Evolutionary conservation across 495 filamentous ascomycete species (phyloP).

Genomic region (Collariella sp.): DNA sequence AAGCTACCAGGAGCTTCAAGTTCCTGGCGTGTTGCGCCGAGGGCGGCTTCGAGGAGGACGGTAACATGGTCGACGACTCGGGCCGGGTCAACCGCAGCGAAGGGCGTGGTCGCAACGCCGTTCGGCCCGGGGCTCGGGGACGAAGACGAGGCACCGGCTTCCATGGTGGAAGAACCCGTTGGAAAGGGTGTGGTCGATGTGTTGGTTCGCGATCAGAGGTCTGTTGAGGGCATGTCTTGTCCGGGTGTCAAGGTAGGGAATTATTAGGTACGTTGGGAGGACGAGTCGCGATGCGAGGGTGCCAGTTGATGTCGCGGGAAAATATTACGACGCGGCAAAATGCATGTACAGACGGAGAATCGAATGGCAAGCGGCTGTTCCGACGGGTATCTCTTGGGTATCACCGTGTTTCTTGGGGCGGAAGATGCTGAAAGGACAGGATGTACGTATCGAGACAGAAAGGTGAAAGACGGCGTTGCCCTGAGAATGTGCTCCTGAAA

Average conservation of each 20-base stretch:
- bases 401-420: not conserved
- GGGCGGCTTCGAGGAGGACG: conserved; percentile 68
- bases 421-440: not conserved
- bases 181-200: not conserved
- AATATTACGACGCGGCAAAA: conserved; percentile 6
- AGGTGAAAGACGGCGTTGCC: not conserved
- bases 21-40: conserved; percentile 75
- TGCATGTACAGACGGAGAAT: not conserved
- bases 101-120: conserved; percentile 35
- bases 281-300: not conserved
- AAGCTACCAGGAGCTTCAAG: conserved; percentile 73
- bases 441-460: not conserved
- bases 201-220: conserved; percentile 7
- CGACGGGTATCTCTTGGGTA: conserved; percentile 9
- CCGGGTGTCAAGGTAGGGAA: not conserved
- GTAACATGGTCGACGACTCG: conserved; percentile 70
- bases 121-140: conserved; percentile 35
- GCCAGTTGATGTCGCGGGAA: not conserved
- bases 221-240: conserved; percentile 6
- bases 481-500: conserved; percentile 5
- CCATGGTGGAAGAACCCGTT: conserved; percentile 30
- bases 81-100: conserved; percentile 40
- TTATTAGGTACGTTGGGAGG: not conserved
- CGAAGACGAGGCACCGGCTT: conserved; percentile 36
- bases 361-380: not conserved